phyloP scores from a whole-genome alignment of 2,329 filamentous ascomycete species.

The Aspergillus fructus region DNA sequence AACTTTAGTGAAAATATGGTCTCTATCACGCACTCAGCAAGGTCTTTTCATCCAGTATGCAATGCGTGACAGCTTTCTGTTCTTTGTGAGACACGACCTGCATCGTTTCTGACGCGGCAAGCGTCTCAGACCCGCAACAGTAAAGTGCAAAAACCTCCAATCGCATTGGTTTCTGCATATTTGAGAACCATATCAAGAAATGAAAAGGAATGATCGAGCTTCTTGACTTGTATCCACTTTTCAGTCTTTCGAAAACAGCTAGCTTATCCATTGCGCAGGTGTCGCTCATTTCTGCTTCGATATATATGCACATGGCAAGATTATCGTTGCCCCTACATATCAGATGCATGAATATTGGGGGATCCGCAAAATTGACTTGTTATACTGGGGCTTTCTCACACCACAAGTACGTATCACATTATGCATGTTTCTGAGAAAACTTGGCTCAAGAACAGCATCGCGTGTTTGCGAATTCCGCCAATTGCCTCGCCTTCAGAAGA shows the following conservation, averaged over 20 bases:
- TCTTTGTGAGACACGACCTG: neutral
- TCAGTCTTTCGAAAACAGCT: constrained; percentile 16
- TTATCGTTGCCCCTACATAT: constrained; percentile 14
- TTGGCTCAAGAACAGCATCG: constrained; percentile 6
- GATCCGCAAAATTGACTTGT: constrained; percentile 15
- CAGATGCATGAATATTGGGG: constrained; percentile 17
- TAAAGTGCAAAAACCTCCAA: neutral
- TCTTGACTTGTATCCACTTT: constrained; percentile 10
- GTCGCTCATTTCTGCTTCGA: constrained; percentile 5
- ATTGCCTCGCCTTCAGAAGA: neutral
- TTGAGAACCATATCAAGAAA: constrained; percentile 4
- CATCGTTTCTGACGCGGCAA: neutral
- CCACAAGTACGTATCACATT: constrained; percentile 19
- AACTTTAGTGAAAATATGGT: neutral
- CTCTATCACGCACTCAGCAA: neutral
- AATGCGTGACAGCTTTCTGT: neutral
- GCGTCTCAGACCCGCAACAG: neutral
- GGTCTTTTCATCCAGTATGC: neutral
- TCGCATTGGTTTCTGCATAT: constrained; percentile 7
- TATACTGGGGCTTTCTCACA: constrained; percentile 1
- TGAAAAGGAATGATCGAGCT: neutral
- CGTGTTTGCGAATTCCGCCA: constrained; percentile 9
- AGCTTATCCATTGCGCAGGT: constrained; percentile 19
- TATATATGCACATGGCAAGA: constrained; percentile 15
- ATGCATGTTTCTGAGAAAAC: neutral